Base-by-base conservation (phyloP, 208 protist species). In the Naegleria lovaniensis region DNA sequence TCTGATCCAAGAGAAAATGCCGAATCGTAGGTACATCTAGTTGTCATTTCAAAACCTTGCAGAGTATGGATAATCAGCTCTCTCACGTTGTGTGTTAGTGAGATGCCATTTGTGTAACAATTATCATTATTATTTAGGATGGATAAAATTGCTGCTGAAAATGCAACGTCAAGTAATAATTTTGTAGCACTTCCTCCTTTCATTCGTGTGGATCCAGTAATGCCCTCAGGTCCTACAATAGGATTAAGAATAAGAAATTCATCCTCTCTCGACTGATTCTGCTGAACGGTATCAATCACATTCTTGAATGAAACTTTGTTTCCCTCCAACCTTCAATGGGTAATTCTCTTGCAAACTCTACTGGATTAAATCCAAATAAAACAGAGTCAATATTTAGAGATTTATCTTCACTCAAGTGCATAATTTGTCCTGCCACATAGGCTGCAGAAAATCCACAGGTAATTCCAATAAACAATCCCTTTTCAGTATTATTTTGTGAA, bases 141-240 rank as follows among this genome's bases (percentile, higher is more conserved):
- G 6, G 25, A 13, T 4, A 90, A 41, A 15, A 91, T 13, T 13
- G 90, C 87, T 36, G 16, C 9, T 16, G 79, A 43, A 38, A 94
- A 93, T 0, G 83, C 7, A 3, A 55, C 36, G 15, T 93, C 87
- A 5, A 93, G 88, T 25, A 94, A 5, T 36, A 94, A 76, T 22
- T 91, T 87, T 25, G 93, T 94, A 36, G 91, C 67, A 16, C 90
- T 90, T 41, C 93, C 93, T 33, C 88, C 85, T 41, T 94, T 94
- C 93, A 94, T 94, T 83, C 93, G 83, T 9, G 93, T 92, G 15
- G 92, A 93, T 22, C 92, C 93, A 51, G 93, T 92, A 43, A 94
- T 90, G 0, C 85, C 40, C 58, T 94, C 93, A 48, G 93, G 93
- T 15, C 92, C 92, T 36, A 93, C 59, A 52, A 94, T 43, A 52